phyloP scores from a whole-genome alignment of 371 early-diverging fungal genomes.

The Capillidium rhysosporum region DNA sequence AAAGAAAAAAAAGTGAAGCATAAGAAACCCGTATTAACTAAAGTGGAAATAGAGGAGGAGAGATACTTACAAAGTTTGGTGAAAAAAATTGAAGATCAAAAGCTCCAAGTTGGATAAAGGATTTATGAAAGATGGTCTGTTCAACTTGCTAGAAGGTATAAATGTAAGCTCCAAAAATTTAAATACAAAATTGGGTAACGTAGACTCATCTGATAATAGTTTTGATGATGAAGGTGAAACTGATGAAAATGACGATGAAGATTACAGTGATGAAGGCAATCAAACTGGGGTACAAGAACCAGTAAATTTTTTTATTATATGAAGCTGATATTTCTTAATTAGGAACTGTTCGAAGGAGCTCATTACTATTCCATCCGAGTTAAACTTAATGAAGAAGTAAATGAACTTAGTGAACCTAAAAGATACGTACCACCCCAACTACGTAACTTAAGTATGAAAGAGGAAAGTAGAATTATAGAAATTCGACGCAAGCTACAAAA shows the following conservation, averaged over 20 bases:
- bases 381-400: conserved; percentile 1
- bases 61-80: conserved; percentile 52
- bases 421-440: conserved; percentile 88
- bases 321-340: neutral
- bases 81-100: conserved; percentile 48
- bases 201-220: conserved; percentile 8
- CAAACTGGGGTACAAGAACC: conserved; percentile 12
- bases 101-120: conserved; percentile 22
- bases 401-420: too few relatives aligned
- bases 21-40: conserved; percentile 7
- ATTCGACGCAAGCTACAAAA: neutral
- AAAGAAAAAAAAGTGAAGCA: too few relatives aligned
- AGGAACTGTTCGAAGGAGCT: conserved; percentile 6
- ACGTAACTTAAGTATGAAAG: conserved; percentile 49
- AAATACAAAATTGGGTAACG: conserved; percentile 7
- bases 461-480: neutral
- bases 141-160: neutral
- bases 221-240: conserved; percentile 3
- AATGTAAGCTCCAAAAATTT: conserved; percentile 20
- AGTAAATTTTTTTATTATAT: conserved; percentile 6
- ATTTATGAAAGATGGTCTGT: conserved; percentile 13
- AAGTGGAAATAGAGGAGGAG: conserved; percentile 33
- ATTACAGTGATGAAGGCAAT: conserved; percentile 8
- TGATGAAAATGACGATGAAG: conserved; percentile 11
- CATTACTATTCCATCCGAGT: conserved; percentile 4